phyloP scores from a whole-genome alignment of 306 rosid species.

The Arachis stenosperma region DNA sequence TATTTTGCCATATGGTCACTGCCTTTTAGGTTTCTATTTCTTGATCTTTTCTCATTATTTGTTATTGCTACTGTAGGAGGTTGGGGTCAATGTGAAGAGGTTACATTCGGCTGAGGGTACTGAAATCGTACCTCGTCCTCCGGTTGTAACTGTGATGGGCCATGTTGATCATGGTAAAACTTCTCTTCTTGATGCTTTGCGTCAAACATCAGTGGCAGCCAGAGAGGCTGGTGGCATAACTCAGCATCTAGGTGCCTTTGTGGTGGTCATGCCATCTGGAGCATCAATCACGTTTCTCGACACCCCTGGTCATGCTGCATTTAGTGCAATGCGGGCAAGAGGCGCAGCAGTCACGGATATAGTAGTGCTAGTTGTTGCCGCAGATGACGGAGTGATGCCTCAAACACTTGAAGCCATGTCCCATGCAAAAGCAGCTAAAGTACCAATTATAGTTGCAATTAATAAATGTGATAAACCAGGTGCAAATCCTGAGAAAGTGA shows the following conservation, averaged over 20 bases:
- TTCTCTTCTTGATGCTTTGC: conserved; percentile 91
- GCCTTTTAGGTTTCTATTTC: conserved; percentile 9
- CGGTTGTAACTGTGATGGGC: conserved; percentile 98
- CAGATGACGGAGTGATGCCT: conserved; percentile 99
- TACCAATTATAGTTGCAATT: conserved; percentile 92
- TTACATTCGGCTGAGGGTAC: conserved; percentile 75
- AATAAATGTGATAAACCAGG: conserved; percentile 98
- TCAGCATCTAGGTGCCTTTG: conserved; percentile 97
- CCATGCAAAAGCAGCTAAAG: conserved; percentile 91
- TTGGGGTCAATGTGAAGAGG: conserved; percentile 81
- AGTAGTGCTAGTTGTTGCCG: conserved; percentile 95
- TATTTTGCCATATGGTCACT: conserved; percentile 25
- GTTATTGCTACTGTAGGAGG: conserved; percentile 65
- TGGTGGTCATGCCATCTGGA: conserved; percentile 88
- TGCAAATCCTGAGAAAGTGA: conserved; percentile 90
- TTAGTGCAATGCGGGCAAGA: conserved; percentile 98
- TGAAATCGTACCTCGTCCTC: conserved; percentile 72
- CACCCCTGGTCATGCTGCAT: conserved; percentile 99
- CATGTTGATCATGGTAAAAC: conserved; percentile 99
- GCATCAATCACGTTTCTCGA: conserved; percentile 93
- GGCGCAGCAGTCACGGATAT: conserved; percentile 95
- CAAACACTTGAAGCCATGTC: conserved; percentile 94
- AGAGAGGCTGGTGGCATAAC: conserved; percentile 97
- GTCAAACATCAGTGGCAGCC: conserved; percentile 94
- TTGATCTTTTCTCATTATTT: conserved; percentile 16